Evolutionary conservation across 2,329 filamentous ascomycete species (phyloP).

Genomic region (Verticillium nonalfalfae): DNA sequence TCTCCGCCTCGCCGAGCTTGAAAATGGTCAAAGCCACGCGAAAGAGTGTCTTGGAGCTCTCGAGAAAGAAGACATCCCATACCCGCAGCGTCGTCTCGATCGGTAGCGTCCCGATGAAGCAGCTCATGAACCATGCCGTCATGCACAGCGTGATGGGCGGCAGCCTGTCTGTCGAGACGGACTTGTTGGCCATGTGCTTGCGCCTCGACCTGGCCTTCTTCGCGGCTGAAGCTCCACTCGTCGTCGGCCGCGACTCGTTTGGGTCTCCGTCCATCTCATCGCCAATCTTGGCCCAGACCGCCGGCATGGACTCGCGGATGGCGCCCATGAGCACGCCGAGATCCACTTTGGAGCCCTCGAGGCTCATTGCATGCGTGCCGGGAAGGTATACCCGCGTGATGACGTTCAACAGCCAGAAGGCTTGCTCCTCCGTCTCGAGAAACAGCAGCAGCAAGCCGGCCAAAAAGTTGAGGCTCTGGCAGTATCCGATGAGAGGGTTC

Average conservation of each 20-base stretch:
- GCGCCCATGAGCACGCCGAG: conserved; percentile 87
- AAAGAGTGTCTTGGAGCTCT: conserved; percentile 90
- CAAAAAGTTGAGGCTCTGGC: conserved; percentile 92
- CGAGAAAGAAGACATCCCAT: conserved; percentile 95
- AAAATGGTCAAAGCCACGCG: conserved; percentile 87
- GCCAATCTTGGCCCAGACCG: conserved; percentile 83
- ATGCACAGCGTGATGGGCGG: conserved; percentile 89
- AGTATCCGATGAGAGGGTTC: conserved; percentile 89
- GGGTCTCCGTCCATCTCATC: conserved; percentile 58
- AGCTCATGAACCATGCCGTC: conserved; percentile 97
- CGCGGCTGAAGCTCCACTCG: conserved; percentile 4
- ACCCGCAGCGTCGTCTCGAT: conserved; percentile 88
- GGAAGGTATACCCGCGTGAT: conserved; percentile 85
- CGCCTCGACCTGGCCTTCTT: conserved; percentile 24
- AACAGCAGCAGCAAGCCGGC: conserved; percentile 86
- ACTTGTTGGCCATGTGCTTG: conserved; percentile 28
- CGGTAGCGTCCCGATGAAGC: conserved; percentile 87
- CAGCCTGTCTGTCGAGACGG: conserved; percentile 46
- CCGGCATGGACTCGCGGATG: conserved; percentile 74
- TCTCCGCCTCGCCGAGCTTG: conserved; percentile 77
- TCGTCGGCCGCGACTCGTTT: conserved; percentile 26
- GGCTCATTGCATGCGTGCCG: conserved; percentile 82
- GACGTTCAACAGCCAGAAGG: conserved; percentile 89
- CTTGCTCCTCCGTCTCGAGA: conserved; percentile 79
- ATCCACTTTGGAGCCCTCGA: conserved; percentile 91